Evolutionary conservation across 129 eudicot genomes (phyloP).

Genomic region (Flaveria trinervia): DNA sequence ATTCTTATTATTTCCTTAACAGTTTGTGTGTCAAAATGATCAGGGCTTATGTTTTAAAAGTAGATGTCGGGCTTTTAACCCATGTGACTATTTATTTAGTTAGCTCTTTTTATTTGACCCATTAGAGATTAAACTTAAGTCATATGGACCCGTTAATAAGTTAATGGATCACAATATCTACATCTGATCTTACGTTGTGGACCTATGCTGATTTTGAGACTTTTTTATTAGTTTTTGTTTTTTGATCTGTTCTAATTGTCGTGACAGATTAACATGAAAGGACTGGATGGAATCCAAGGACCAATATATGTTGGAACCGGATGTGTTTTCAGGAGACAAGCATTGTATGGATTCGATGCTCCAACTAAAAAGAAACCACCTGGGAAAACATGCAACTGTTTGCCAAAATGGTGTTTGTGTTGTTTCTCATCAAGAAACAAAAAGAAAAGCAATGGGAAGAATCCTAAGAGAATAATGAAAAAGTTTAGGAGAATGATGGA

Average conservation of each 20-base stretch:
- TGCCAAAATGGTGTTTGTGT: constrained; percentile 66
- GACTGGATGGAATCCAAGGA: constrained; percentile 49
- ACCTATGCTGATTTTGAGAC: background rate
- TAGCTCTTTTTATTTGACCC: background rate
- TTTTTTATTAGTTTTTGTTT: background rate
- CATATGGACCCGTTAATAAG: background rate
- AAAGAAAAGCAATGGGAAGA: constrained; percentile 45
- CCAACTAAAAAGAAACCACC: constrained; percentile 63
- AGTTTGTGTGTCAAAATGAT: background rate
- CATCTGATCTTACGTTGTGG: background rate
- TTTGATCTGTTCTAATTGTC: background rate
- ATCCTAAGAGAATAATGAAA: constrained; percentile 43
- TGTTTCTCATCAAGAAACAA: constrained; percentile 50
- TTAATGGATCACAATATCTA: background rate
- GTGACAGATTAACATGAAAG: constrained; percentile 45
- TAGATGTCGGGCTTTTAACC: background rate
- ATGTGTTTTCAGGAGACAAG: constrained; percentile 55
- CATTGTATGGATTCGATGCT: constrained; percentile 79
- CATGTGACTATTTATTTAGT: too few species aligned
- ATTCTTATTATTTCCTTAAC: background rate
- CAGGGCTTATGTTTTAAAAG: background rate
- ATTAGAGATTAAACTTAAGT: background rate
- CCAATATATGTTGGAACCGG: constrained; percentile 51
- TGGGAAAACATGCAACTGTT: constrained; percentile 74
- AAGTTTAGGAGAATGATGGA: constrained; percentile 47